Evolutionary conservation across 495 filamentous ascomycete species (phyloP).

Genomic region (Hamigera avellanea): DNA sequence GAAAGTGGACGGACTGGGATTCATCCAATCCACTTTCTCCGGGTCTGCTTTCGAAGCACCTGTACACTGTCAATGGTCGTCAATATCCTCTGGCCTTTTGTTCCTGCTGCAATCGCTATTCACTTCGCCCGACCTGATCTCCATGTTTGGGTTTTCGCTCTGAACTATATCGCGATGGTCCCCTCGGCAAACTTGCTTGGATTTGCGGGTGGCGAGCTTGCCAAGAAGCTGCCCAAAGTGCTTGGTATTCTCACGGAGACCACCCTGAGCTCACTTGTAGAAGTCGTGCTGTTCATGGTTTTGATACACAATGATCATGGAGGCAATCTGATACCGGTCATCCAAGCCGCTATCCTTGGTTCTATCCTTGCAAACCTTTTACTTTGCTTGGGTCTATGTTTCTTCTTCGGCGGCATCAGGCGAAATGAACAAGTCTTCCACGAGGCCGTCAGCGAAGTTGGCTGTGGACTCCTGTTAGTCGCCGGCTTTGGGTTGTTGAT

Average conservation of each 20-base stretch:
- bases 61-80: conserved; percentile 43
- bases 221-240: conserved; percentile 68
- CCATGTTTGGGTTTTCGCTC: conserved; percentile 53
- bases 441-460: conserved; percentile 69
- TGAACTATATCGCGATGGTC: conserved; percentile 75
- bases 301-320: conserved; percentile 33
- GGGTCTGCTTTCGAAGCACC: conserved; percentile 48
- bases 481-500: conserved; percentile 75
- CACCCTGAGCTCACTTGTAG: conserved; percentile 64
- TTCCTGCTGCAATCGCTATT: conserved; percentile 54
- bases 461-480: conserved; percentile 67
- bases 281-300: conserved; percentile 76
- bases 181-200: conserved; percentile 80
- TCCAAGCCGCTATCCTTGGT: conserved; percentile 73
- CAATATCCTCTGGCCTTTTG: conserved; percentile 67
- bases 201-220: conserved; percentile 73
- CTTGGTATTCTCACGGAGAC: conserved; percentile 68
- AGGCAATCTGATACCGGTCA: conserved; percentile 51
- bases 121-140: conserved; percentile 50
- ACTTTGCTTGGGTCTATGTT: conserved; percentile 65
- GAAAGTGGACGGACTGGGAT: conserved; percentile 54
- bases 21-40: conserved; percentile 47
- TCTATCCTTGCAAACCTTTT: conserved; percentile 71
- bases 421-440: conserved; percentile 58
- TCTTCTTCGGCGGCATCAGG: conserved; percentile 62